Evolutionary conservation across 2,329 filamentous ascomycete species (phyloP).

Genomic region (Verticillium tricorpus): DNA sequence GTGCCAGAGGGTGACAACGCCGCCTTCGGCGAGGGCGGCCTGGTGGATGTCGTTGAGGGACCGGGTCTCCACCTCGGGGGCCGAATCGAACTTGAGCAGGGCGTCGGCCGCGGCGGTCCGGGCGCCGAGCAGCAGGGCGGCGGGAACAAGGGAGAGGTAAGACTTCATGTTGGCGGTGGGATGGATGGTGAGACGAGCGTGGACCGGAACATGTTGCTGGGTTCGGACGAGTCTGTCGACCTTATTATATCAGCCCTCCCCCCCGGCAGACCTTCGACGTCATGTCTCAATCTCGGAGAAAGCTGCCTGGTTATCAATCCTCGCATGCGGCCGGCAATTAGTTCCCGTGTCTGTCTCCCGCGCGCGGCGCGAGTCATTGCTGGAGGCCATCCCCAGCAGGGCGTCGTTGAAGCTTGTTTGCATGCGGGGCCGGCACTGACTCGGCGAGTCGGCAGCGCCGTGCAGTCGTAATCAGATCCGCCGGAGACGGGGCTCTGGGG

Average conservation of each 20-base stretch:
- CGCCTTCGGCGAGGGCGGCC: conserved; percentile 41
- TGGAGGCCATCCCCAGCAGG: neutral
- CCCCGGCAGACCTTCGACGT: neutral
- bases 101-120: conserved; percentile 2
- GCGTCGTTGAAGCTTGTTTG: neutral
- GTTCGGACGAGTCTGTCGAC: neutral
- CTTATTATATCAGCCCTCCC: neutral
- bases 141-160: neutral
- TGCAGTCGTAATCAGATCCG: neutral
- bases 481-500: no score
- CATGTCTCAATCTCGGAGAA: neutral
- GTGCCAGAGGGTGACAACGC: conserved; percentile 39
- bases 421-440: neutral
- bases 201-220: no score
- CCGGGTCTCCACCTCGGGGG: conserved; percentile 32
- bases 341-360: neutral
- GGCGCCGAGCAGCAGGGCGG: neutral
- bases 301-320: no score
- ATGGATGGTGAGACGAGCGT: neutral
- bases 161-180: neutral
- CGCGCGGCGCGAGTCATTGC: neutral
- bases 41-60: conserved; percentile 44
- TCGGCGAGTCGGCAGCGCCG: neutral
- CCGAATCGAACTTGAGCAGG: conserved; percentile 6
- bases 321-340: no score